These are phyloP conservation scores for Acacia concinna DNA, from an alignment of 331 rosid species.

Conservation along the genomic window DNA sequence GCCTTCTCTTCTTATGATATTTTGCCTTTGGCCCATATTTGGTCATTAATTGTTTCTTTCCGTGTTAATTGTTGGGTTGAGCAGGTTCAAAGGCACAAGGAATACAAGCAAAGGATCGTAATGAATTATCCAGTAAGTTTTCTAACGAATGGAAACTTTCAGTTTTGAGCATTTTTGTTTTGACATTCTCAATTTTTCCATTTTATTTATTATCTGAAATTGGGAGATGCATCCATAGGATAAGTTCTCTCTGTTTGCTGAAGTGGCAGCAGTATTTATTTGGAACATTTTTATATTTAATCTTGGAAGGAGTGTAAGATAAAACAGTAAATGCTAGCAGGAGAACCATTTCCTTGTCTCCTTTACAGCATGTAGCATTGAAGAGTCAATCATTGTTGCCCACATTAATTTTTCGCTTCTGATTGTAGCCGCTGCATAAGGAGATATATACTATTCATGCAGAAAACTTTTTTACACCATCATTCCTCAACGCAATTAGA, in stretches of 20 bases:
- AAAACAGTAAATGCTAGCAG: constrained; percentile 14
- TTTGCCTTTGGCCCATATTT: constrained; percentile 9
- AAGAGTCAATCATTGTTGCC: constrained; percentile 7
- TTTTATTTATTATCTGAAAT: constrained; percentile 14
- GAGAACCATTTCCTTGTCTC: constrained; percentile 21
- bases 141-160: constrained; percentile 13
- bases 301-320: constrained; percentile 15
- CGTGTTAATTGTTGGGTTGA: constrained; percentile 23
- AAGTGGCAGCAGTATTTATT: constrained; percentile 9
- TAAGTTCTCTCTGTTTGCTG: constrained; percentile 7
- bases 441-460: constrained; percentile 73
- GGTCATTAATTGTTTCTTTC: not conserved
- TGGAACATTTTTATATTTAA: not conserved
- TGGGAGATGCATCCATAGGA: constrained; percentile 23
- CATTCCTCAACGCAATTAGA: constrained; percentile 78
- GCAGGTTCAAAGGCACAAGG: constrained; percentile 80
- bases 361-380: constrained; percentile 17
- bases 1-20: constrained; percentile 10
- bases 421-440: constrained; percentile 64
- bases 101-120: constrained; percentile 71
- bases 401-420: constrained; percentile 30
- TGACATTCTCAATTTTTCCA: constrained; percentile 7
- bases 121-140: constrained; percentile 64
- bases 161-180: not conserved
- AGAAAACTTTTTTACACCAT: constrained; percentile 67